These are phyloP conservation scores for Hypoxylon lenormandii DNA, from an alignment of 495 filamentous ascomycete genomes.

Conservation along the genomic window DNA sequence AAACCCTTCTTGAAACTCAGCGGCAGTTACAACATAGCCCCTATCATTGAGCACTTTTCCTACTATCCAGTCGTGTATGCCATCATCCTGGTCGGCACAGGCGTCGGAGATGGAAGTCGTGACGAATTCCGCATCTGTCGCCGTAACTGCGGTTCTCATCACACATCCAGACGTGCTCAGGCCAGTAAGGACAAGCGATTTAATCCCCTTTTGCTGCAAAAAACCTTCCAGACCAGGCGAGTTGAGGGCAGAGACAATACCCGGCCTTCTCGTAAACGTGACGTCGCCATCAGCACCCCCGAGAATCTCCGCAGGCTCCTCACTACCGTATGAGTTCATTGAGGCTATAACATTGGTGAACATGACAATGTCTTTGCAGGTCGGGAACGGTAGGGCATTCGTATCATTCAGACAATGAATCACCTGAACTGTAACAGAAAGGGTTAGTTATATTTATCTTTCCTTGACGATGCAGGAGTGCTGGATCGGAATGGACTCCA, in stretches of 20 bases:
- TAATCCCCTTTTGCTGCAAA: slow-evolving; percentile 46
- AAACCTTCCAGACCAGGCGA: slow-evolving; percentile 47
- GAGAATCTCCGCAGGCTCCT: slow-evolving; percentile 39
- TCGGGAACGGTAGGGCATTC: slow-evolving; percentile 39
- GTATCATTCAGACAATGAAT: slow-evolving; percentile 51
- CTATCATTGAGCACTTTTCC: slow-evolving; percentile 1
- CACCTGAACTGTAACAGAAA: slow-evolving; percentile 33
- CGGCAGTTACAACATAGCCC: slow-evolving; percentile 1
- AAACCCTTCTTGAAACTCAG: slow-evolving; percentile 14
- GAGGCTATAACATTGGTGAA: slow-evolving; percentile 10
- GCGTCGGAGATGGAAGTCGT: slow-evolving; percentile 48
- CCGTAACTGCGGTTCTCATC: slow-evolving; percentile 44
- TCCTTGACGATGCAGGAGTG: too few species aligned
- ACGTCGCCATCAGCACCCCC: slow-evolving; percentile 33
- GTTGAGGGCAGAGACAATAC: slow-evolving; percentile 49
- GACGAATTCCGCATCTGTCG: slow-evolving; percentile 44
- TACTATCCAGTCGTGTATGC: slow-evolving; percentile 47
- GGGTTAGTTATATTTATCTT: too few species aligned
- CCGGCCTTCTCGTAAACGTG: slow-evolving; percentile 46
- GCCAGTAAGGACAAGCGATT: slow-evolving; percentile 46
- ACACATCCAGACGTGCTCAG: slow-evolving; percentile 51
- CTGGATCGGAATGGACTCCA: too few species aligned
- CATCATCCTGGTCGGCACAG: slow-evolving; percentile 47
- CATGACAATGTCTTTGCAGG: slow-evolving; percentile 39
- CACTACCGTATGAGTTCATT: slow-evolving; percentile 32